Evolutionary conservation across 2,329 filamentous ascomycete species (phyloP).

Genomic region (Lecanicillium sp.): DNA sequence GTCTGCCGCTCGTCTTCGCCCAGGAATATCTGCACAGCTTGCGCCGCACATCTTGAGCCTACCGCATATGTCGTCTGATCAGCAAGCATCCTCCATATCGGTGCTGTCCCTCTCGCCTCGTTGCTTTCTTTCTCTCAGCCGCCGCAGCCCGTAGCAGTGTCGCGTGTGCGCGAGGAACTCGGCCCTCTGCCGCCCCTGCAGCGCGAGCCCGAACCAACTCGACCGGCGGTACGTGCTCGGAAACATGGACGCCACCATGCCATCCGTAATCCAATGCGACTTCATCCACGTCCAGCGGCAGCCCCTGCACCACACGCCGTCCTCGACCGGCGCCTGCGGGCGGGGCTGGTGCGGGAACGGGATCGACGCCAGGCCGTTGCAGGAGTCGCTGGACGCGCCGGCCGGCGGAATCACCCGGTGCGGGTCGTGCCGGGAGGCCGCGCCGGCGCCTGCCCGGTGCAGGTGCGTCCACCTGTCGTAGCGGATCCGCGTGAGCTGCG

Average conservation of each 20-base stretch:
- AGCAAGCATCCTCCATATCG: no score
- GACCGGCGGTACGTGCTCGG: neutral
- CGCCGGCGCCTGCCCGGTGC: no score
- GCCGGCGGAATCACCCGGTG: no score
- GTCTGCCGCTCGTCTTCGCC: no score
- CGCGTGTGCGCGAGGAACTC: neutral
- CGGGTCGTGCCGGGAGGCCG: neutral
- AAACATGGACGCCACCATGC: neutral
- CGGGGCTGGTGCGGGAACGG: neutral
- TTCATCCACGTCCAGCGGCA: neutral
- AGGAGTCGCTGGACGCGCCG: neutral
- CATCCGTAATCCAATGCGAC: neutral
- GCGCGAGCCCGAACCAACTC: neutral
- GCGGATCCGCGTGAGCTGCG: neutral
- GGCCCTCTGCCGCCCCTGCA: slow-evolving; percentile 8
- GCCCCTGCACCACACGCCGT: neutral
- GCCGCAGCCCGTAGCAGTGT: slow-evolving; percentile 3
- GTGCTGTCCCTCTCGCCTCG: no score
- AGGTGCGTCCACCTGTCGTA: neutral
- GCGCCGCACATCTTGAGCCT: no score
- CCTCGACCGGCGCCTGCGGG: neutral
- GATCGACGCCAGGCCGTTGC: slow-evolving; percentile 3
- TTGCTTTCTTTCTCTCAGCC: no score
- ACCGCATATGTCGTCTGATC: no score
- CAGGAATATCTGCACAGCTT: no score